These are phyloP conservation scores for Xenoacremonium recifei DNA, from an alignment of 2,329 filamentous ascomycete species.

Conservation along the genomic window DNA sequence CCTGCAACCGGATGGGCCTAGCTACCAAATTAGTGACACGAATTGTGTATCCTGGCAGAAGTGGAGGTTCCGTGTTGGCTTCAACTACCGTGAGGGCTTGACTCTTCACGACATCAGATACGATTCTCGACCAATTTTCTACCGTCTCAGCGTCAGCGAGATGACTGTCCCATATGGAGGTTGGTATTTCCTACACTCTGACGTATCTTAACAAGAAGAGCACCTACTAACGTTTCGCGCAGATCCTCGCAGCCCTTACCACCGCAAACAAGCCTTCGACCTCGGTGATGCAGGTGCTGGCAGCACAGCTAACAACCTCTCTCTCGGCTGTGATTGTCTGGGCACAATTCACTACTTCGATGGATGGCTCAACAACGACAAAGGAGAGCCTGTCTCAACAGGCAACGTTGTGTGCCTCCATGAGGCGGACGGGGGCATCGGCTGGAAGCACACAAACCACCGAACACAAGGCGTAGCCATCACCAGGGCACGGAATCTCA, in stretches of 20 bases:
- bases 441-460: slow-evolving; percentile 62
- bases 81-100: slow-evolving; percentile 68
- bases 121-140: slow-evolving; percentile 62
- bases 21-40: slow-evolving; percentile 40
- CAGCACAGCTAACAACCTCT: slow-evolving; percentile 63
- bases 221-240: no score
- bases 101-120: slow-evolving; percentile 69
- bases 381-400: slow-evolving; percentile 35
- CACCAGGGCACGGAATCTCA: slow-evolving; percentile 53
- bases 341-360: slow-evolving; percentile 59
- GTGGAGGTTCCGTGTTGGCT: slow-evolving; percentile 67
- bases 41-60: slow-evolving; percentile 57
- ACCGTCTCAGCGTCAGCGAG: slow-evolving; percentile 64
- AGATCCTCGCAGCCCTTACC: slow-evolving; percentile 60
- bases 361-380: slow-evolving; percentile 28
- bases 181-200: no score
- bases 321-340: slow-evolving; percentile 66
- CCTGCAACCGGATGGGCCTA: slow-evolving; percentile 35
- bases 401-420: slow-evolving; percentile 42
- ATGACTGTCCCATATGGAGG: slow-evolving; percentile 51
- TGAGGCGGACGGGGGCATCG: slow-evolving; percentile 47
- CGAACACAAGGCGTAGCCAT: slow-evolving; percentile 55
- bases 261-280: slow-evolving; percentile 69
- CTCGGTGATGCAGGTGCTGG: slow-evolving; percentile 67
- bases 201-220: no score